phyloP scores from a whole-genome alignment of 345 rosid genomes.

The Jatropha curcas region DNA sequence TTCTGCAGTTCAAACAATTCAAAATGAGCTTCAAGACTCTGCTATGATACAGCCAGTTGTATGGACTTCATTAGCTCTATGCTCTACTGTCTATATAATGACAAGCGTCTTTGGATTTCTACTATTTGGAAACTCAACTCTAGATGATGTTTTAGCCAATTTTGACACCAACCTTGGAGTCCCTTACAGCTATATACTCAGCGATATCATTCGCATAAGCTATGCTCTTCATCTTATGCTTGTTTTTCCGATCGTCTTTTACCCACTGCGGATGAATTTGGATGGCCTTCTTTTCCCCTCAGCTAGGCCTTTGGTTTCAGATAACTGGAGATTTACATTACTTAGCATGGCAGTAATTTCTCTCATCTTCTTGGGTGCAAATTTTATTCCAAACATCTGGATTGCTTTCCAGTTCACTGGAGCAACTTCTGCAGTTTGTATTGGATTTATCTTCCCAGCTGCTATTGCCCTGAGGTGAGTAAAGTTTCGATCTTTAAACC shows the following conservation, averaged over 20 bases:
- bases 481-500: background rate
- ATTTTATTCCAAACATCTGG: conserved; percentile 25
- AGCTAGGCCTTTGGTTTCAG: conserved; percentile 17
- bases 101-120: conserved; percentile 30
- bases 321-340: conserved; percentile 21
- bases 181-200: conserved; percentile 20
- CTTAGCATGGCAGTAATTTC: conserved; percentile 14
- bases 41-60: conserved; percentile 24
- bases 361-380: conserved; percentile 26
- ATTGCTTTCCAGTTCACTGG: conserved; percentile 30
- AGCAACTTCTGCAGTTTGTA: conserved; percentile 23
- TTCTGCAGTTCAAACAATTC: conserved; percentile 26
- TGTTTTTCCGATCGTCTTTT: conserved; percentile 24
- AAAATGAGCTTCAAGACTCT: conserved; percentile 25
- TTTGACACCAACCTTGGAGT: conserved; percentile 24
- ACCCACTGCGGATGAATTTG: conserved; percentile 17
- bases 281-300: conserved; percentile 32
- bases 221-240: conserved; percentile 29
- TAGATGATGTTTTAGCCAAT: conserved; percentile 28
- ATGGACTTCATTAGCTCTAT: conserved; percentile 17
- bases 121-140: conserved; percentile 27
- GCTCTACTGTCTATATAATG: conserved; percentile 19
- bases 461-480: conserved; percentile 25
- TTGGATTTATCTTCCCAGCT: conserved; percentile 31
- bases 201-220: conserved; percentile 21